A percentile compares a stretch with the other conserved stretches of the same genome.
Evolutionary conservation across 345 rosid genomes (phyloP).

Genomic region (Gossypioides kirkii): DNA sequence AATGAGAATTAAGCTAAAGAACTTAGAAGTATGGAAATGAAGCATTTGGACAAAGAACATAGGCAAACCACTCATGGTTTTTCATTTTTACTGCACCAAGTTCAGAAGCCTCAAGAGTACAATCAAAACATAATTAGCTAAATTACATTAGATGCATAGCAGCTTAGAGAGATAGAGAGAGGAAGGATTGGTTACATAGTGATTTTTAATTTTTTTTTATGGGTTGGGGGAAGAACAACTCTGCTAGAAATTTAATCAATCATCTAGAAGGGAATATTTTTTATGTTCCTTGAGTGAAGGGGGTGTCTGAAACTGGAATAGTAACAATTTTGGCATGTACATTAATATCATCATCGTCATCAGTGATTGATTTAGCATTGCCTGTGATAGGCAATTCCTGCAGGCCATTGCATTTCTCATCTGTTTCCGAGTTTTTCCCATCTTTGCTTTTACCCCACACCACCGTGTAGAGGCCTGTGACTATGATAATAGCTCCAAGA

Average conservation of each 20-base stretch:
- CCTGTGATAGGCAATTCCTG: conserved; percentile 52
- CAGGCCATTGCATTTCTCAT: conserved; percentile 24
- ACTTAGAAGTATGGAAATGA: not conserved
- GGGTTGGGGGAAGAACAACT: not conserved
- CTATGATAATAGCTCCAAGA: conserved; percentile 73
- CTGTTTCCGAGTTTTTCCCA: not conserved
- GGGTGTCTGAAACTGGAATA: conserved; percentile 15
- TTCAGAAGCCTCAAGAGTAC: not conserved
- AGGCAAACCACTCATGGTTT: not conserved
- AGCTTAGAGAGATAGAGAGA: not conserved
- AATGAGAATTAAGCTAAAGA: not conserved
- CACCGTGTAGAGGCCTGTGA: conserved; percentile 65
- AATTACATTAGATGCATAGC: conserved; percentile 2
- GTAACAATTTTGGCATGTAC: conserved; percentile 9
- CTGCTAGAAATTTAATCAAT: not conserved
- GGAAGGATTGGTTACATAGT: not conserved
- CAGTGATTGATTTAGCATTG: conserved; percentile 6
- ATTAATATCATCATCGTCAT: conserved; percentile 22
- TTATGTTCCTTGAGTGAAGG: conserved; percentile 15
- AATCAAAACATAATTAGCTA: not conserved
- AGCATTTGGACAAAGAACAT: not conserved
- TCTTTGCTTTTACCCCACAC: conserved; percentile 97
- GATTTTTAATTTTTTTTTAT: not conserved
- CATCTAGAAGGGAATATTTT: not conserved
- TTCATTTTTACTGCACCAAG: not conserved